Percentiles rank a stretch among this genome's conserved stretches.
phyloP scores from a whole-genome alignment of 345 rosid genomes.

The Gossypium turneri region DNA sequence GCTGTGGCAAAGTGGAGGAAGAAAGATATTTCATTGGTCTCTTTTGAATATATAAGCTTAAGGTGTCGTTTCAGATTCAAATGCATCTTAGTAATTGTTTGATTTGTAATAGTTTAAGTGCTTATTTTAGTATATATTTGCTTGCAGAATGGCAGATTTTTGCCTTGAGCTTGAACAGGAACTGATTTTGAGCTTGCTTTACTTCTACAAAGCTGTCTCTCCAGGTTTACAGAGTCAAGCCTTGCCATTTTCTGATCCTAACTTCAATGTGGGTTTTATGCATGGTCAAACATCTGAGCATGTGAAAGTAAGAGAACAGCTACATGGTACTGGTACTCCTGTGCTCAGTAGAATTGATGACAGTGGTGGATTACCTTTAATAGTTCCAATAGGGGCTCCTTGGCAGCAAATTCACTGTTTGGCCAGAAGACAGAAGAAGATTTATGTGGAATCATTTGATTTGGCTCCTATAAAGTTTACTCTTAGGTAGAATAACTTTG shows the following conservation, averaged over 20 bases:
- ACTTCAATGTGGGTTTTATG: constrained; percentile 33
- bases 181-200: constrained; percentile 58
- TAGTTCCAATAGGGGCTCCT: constrained; percentile 95
- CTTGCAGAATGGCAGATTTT: constrained; percentile 76
- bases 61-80: constrained; percentile 42
- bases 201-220: constrained; percentile 58
- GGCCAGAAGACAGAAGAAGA: constrained; percentile 80
- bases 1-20: constrained; percentile 75
- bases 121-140: constrained; percentile 24
- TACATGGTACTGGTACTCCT: constrained; percentile 31
- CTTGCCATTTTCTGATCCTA: constrained; percentile 54
- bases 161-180: constrained; percentile 90
- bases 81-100: constrained; percentile 7
- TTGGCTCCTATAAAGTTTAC: constrained; percentile 71
- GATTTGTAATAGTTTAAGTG: constrained; percentile 5
- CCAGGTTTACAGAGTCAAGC: constrained; percentile 52
- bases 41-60: constrained; percentile 70
- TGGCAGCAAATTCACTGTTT: constrained; percentile 78
- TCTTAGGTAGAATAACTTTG: constrained; percentile 46
- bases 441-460: constrained; percentile 78
- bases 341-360: constrained; percentile 34
- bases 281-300: constrained; percentile 23
- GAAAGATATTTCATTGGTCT: constrained; percentile 70
- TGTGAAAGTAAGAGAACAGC: constrained; percentile 32
- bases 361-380: constrained; percentile 43